phyloP scores from a whole-genome alignment of 2,329 filamentous ascomycete species.

The Talaromyces verruculosus region DNA sequence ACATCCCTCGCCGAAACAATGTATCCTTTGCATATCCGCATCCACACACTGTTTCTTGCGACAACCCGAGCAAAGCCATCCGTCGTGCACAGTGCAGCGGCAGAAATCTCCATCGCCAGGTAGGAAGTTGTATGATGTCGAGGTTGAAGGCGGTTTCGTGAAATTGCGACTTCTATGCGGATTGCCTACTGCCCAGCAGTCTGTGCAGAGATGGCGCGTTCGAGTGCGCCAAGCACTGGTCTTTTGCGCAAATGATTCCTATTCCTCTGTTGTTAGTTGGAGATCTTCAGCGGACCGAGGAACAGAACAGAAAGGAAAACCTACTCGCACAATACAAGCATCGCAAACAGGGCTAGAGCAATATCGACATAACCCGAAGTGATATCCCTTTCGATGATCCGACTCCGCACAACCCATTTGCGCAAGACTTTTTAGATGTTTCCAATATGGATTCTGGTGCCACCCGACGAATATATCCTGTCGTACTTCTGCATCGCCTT shows the following conservation, averaged over 20 bases:
- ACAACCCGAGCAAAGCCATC: conserved; percentile 32
- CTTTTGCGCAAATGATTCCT: conserved; percentile 30
- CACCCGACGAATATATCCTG: conserved; percentile 29
- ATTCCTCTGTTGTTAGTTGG: not conserved
- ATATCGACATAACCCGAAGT: conserved; percentile 28
- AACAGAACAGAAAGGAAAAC: not conserved
- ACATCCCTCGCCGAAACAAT: conserved; percentile 31
- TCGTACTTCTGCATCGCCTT: conserved; percentile 16
- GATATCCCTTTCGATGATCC: conserved; percentile 29
- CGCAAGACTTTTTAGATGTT: conserved; percentile 28
- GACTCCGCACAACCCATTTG: conserved; percentile 29
- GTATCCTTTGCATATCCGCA: conserved; percentile 22
- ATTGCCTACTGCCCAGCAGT: conserved; percentile 32
- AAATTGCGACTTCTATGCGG: conserved; percentile 27
- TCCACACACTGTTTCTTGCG: conserved; percentile 30
- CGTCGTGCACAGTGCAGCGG: conserved; percentile 30
- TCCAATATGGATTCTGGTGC: conserved; percentile 33
- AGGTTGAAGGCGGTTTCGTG: conserved; percentile 20
- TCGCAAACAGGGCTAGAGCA: conserved; percentile 35
- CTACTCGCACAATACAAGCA: conserved; percentile 31
- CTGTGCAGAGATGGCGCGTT: conserved; percentile 30
- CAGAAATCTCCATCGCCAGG: conserved; percentile 28
- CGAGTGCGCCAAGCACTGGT: conserved; percentile 34
- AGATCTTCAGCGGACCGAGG: not conserved
- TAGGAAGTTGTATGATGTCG: conserved; percentile 22